Evolutionary conservation across 2,329 filamentous ascomycete genomes (phyloP), one percentile per base, ranked within the genome.

Genomic region (Neocatenulostroma microsporum): DNA sequence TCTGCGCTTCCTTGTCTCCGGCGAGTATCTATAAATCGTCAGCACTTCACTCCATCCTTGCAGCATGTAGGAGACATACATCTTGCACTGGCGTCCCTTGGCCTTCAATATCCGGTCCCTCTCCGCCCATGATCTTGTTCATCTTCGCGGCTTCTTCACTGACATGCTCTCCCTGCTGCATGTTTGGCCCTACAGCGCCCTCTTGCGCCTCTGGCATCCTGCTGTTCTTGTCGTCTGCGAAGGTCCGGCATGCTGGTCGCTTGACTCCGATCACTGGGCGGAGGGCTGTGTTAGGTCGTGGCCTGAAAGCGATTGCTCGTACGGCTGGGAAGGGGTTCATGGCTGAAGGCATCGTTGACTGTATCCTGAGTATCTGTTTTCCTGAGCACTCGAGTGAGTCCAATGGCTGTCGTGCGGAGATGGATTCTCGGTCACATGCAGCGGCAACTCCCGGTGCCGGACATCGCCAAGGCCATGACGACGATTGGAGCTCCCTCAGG

Each of bases 1-100:
- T 71, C 47, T 69, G 63, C 21, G 70, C 69, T 39, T 78, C 69
- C 53, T 75, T 69, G 51, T 83, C 78, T 32, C 75, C 72, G 54
- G 74, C 66, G 24, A 84, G 66, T 39, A 82, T 71, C 78, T 82
- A 49, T n/a, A 4, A 5, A 20, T 28, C 17, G n/a, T 37, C 11
- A 41, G 23, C 19, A 31, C 17, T 13, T 13, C 5, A 5, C 13
- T 5, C 18, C 4, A 13, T 12, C 6, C 6, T 32, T 11, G 4
- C 10, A 21, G 13, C 13, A 21, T 13, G 14, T 26, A 4, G 3
- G 13, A n/a, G 13, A 29, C 40, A 8, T 54, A 81, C 79, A 62
- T 83, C 78, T 56, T 77, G 69, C 45, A 83, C 70, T 6, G 78
- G 77, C 33, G 78, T 78, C 12, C 78, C 78, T 54, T 81, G 76